These are phyloP conservation scores for Salpingoeca rosetta DNA, from an alignment of 78 protist species.

Conservation along the genomic window DNA sequence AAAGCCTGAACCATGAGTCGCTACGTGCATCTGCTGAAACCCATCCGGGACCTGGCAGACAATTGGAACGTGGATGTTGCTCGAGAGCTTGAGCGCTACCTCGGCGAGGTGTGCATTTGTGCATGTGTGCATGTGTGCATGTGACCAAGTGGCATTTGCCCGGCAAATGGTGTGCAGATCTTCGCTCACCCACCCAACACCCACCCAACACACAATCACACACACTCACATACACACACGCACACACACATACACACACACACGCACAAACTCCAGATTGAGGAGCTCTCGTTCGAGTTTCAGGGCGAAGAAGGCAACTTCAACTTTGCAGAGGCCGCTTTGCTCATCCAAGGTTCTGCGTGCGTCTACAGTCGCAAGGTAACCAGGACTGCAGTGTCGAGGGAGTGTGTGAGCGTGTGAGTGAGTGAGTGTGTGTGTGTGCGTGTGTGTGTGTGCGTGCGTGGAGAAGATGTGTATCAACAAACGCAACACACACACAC, in stretches of 20 bases:
- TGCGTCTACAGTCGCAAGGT: slow-evolving; percentile 68
- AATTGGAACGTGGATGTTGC: slow-evolving; percentile 84
- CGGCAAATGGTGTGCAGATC: background rate
- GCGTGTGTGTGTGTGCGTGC: too few relatives aligned
- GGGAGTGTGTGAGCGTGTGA: too few relatives aligned
- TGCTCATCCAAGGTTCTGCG: slow-evolving; percentile 84
- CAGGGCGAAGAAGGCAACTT: slow-evolving; percentile 36
- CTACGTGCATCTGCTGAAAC: slow-evolving; percentile 10
- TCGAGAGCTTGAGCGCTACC: slow-evolving; percentile 70
- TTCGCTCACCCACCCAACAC: background rate
- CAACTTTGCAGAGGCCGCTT: slow-evolving; percentile 87
- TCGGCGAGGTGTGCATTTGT: slow-evolving; percentile 33
- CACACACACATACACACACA: background rate
- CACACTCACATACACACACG: background rate
- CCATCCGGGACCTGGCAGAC: slow-evolving; percentile 60
- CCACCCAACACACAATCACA: too few relatives aligned
- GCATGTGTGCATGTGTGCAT: background rate
- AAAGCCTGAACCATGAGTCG: too few relatives aligned
- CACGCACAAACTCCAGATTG: background rate
- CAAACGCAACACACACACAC: too few relatives aligned
- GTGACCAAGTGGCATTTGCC: background rate
- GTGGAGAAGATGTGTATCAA: too few relatives aligned
- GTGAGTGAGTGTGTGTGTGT: too few relatives aligned
- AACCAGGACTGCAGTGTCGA: too few relatives aligned
- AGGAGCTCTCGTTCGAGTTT: slow-evolving; percentile 32